Base-by-base conservation (phyloP, 1,139 yeast species). In the Pichia terricola region DNA sequence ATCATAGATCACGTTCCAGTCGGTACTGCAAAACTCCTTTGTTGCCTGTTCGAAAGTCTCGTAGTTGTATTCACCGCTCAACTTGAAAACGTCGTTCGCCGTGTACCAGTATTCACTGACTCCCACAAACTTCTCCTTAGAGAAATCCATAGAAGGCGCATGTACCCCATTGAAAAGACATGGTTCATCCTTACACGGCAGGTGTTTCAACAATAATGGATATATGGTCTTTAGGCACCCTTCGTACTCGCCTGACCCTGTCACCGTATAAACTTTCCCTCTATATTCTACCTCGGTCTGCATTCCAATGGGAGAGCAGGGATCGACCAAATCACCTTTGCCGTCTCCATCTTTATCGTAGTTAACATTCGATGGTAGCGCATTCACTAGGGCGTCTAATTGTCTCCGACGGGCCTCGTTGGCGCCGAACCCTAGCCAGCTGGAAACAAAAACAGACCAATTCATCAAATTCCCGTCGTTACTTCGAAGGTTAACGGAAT, bases 381-480 rank as follows among this genome's bases (percentile, higher is more conserved):
- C 56, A 43, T 67, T 61, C 5, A 63, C 68, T 44, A 82, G 62
- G 44, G 75, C 81, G 34, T 71, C 70, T 41, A 82, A 60, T 58
- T 79, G 81, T 47, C 94, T 66, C 50, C 67, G 70, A 40, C 89
- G 63, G 4, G 94, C 91, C 55, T 82, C 82, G 53, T 83, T 83
- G 2, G 94, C 91, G 25, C 94, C 94, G 64, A 83, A 84, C 1
- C 91, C 91, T 28, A 84, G 63, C 94, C 94, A 84, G 0, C 91
- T 81, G 43, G 84, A 81, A 3, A 82, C 89, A 62, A 82, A 84
- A 0, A 83, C 78, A 40, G 76, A 70, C 89, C 89, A 83, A 44
- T 67, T 63, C 53, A 80, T 86, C 0, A 71, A 51, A 4, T 69
- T 69, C 22, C 91, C 91, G 56, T 80, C 74, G 31, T 79, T 58